A percentile compares a stretch with the other conserved stretches of the same genome.
Evolutionary conservation across 345 rosid species (phyloP).

Genomic region (Viola odorata): DNA sequence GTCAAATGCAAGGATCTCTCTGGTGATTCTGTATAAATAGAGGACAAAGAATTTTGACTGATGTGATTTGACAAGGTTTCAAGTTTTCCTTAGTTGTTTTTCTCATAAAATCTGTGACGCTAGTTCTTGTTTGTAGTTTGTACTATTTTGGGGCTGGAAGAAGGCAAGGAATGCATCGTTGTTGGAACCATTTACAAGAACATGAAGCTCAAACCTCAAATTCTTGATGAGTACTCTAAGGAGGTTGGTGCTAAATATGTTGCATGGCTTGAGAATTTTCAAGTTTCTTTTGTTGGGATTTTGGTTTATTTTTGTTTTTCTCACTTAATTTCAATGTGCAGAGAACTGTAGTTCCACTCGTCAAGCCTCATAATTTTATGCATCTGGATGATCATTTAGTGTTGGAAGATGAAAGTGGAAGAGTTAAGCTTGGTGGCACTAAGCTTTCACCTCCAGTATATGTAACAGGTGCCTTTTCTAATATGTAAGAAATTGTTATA

Average conservation of each 20-base stretch:
- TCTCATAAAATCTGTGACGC: background rate
- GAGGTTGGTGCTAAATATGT: slow-evolving; percentile 32
- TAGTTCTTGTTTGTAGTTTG: slow-evolving; percentile 47
- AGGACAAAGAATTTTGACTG: background rate
- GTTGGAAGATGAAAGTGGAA: slow-evolving; percentile 93
- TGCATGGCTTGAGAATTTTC: background rate
- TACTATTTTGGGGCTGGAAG: slow-evolving; percentile 67
- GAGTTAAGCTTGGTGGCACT: slow-evolving; percentile 79
- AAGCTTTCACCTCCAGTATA: slow-evolving; percentile 49
- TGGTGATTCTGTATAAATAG: no score
- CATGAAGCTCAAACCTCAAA: slow-evolving; percentile 90
- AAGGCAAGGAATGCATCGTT: slow-evolving; percentile 79
- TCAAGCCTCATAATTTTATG: slow-evolving; percentile 76
- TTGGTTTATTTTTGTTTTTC: background rate
- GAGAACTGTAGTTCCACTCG: slow-evolving; percentile 76
- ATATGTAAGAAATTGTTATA: background rate
- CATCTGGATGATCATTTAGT: slow-evolving; percentile 73
- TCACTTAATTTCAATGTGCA: slow-evolving; percentile 28
- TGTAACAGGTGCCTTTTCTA: slow-evolving; percentile 61
- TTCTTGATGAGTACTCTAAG: slow-evolving; percentile 93
- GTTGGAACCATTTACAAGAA: slow-evolving; percentile 92
- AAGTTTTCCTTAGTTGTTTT: slow-evolving; percentile 11
- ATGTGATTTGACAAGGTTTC: background rate
- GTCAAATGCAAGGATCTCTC: no score
- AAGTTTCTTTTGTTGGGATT: slow-evolving; percentile 15